These are phyloP conservation scores for Cymbopogon flexuosus DNA, from an alignment of 202 grass and related monocot genomes.

Conservation along the genomic window DNA sequence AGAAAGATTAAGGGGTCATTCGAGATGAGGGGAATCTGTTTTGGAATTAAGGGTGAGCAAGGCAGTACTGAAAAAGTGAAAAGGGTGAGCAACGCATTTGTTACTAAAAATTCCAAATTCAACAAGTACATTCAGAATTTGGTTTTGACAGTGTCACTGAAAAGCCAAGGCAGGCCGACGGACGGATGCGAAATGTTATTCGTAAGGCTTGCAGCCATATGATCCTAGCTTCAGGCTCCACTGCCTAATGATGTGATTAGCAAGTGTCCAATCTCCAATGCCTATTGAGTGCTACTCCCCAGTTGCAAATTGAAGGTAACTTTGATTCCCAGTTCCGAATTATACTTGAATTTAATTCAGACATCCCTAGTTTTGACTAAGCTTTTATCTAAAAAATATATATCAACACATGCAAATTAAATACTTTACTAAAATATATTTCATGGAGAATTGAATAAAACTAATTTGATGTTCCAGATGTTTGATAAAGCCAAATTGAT, in stretches of 20 bases:
- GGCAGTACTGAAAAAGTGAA: too few species aligned
- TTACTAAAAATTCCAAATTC: too few species aligned
- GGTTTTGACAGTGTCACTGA: too few species aligned
- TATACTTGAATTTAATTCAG: neutral
- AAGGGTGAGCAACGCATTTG: too few species aligned
- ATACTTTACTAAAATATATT: too few species aligned
- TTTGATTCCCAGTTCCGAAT: neutral
- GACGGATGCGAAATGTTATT: neutral
- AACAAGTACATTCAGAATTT: too few species aligned
- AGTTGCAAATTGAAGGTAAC: neutral
- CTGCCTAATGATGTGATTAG: neutral
- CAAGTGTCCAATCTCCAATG: neutral
- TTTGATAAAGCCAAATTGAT: too few species aligned
- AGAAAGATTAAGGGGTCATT: neutral
- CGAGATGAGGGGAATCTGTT: neutral
- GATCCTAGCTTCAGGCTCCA: neutral
- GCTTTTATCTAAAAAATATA: too few species aligned
- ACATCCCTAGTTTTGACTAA: neutral
- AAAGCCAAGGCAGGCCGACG: too few species aligned
- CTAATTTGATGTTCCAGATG: too few species aligned
- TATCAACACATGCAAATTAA: too few species aligned
- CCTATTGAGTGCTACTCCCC: neutral
- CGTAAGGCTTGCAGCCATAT: neutral
- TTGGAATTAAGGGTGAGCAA: neutral
- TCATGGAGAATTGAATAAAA: too few species aligned